These are phyloP conservation scores for Globisporangium iwayamae DNA, from an alignment of 352 stramenopile genomes.

Conservation along the genomic window DNA sequence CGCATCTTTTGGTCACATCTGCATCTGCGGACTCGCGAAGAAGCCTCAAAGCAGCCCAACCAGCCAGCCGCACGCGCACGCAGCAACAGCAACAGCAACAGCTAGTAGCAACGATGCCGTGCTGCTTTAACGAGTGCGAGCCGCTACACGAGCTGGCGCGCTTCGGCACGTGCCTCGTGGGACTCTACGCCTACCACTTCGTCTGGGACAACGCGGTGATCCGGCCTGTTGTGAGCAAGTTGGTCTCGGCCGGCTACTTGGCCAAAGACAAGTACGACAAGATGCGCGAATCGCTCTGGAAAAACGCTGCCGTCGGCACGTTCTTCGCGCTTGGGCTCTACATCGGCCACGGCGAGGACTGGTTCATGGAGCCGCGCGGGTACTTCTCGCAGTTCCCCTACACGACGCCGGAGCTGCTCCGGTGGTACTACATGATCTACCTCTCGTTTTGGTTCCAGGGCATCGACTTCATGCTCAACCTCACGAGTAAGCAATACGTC, in stretches of 20 bases:
- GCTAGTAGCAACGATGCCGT: slow-evolving; percentile 41
- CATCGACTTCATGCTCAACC: slow-evolving; percentile 81
- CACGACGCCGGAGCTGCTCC: slow-evolving; percentile 39
- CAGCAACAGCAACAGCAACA: not conserved
- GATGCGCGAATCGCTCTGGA: slow-evolving; percentile 82
- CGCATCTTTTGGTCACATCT: slow-evolving; percentile 1
- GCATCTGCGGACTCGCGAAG: slow-evolving; percentile 1
- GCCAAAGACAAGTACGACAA: slow-evolving; percentile 69
- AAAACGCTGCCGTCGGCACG: slow-evolving; percentile 67
- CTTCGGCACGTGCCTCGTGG: slow-evolving; percentile 46
- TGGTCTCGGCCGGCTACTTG: slow-evolving; percentile 39
- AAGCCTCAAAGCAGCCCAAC: not conserved
- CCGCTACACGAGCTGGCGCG: slow-evolving; percentile 47
- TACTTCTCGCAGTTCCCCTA: slow-evolving; percentile 66
- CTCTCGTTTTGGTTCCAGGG: slow-evolving; percentile 78
- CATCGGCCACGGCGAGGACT: slow-evolving; percentile 56
- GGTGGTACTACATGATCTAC: slow-evolving; percentile 88
- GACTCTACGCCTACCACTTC: slow-evolving; percentile 72
- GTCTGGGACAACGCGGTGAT: slow-evolving; percentile 64
- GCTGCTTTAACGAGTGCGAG: slow-evolving; percentile 65
- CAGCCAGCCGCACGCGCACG: not conserved
- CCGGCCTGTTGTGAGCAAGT: slow-evolving; percentile 39
- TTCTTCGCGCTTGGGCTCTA: slow-evolving; percentile 63
- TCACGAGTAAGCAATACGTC: slow-evolving; percentile 78
- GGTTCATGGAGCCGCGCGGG: slow-evolving; percentile 67